Base-by-base conservation (phyloP, 768 basidiomycete species). In the Hemileccinum rubropunctum region DNA sequence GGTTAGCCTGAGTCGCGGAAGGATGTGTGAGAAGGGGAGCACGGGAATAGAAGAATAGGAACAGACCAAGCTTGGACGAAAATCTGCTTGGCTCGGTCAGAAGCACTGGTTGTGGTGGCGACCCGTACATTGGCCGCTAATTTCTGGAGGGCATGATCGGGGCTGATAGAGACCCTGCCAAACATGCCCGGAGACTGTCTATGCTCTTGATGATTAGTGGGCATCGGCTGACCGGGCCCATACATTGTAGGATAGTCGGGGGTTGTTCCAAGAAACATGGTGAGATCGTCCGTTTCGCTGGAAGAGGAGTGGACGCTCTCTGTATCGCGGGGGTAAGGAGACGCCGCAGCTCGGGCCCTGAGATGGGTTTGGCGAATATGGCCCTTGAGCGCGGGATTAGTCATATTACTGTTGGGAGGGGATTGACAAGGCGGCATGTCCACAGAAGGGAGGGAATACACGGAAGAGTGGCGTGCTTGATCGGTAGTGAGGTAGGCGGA, bases 41-140 rank as follows among this genome's bases (percentile, higher is more conserved):
- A 43, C 32, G 36, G 51, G 45, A 57, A 55, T 53, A 57, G 48
- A 58, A 63, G 53, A 21, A 47, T 15, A 41, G 42, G 42, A 53
- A 77, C 84, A 57, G 57, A 91, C 91, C 91, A 94, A 49, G 89
- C 89, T 69, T 93, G 91, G 17, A 93, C 91, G 61, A 94, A 94
- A 60, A 92, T 91, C 70, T 92, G 89, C 62, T 92, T 92, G 45
- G 91, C 91, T 61, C 91, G 74, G 68, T 94, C 91, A 11, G 91
- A 92, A 44, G 91, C 91, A 62, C 88, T 91, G 34, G 91, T 92
- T 8, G 91, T 94, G 3, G 91, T 93, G 12, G 91, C 91, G 38
- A 86, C 86, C 44, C 91, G 83, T 32, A 92, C 89, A 59, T 90
- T 91, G 37, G 84, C 86, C 4, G 91, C 91, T 48, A 92, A 75